Percentiles rank a stretch among this genome's conserved stretches.
Conservation (phyloP, 164 flowering plant species). For the Chimonanthus praecox region DNA sequence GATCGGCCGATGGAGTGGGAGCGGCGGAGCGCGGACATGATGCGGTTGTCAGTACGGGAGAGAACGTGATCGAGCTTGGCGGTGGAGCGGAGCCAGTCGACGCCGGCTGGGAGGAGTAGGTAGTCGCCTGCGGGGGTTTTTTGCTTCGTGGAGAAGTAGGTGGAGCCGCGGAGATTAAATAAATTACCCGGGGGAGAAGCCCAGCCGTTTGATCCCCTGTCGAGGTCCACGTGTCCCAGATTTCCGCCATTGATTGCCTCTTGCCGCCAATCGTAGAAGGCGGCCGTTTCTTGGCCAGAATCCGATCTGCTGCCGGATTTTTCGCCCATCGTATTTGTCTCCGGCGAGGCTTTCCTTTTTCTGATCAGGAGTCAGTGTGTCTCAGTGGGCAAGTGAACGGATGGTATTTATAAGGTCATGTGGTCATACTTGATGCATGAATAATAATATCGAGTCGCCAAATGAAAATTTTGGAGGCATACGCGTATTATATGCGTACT, state of each 20-base stretch:
- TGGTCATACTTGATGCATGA: too few species aligned
- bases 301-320: neutral
- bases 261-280: constrained; percentile 41
- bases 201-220: constrained; percentile 84
- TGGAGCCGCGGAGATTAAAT: constrained; percentile 56
- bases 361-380: constrained; percentile 5
- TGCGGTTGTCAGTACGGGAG: constrained; percentile 64
- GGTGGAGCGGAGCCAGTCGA: constrained; percentile 76
- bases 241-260: constrained; percentile 70
- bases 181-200: constrained; percentile 86
- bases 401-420: too few species aligned
- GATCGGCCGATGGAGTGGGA: constrained; percentile 35
- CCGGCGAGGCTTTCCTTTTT: constrained; percentile 27
- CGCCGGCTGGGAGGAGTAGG: constrained; percentile 70
- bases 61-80: constrained; percentile 71
- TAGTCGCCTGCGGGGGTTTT: constrained; percentile 71
- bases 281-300: constrained; percentile 1
- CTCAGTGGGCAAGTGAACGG: too few species aligned
- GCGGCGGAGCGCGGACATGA: constrained; percentile 40
- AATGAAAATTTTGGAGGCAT: too few species aligned
- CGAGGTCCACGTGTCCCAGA: constrained; percentile 55
- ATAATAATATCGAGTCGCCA: too few species aligned
- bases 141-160: constrained; percentile 44
- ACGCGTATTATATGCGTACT: too few species aligned
- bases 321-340: neutral